Percentiles rank a stretch among this genome's conserved stretches.
Evolutionary conservation across 2,329 filamentous ascomycete species (phyloP).

Genomic region (Huntiella bhutanensis): DNA sequence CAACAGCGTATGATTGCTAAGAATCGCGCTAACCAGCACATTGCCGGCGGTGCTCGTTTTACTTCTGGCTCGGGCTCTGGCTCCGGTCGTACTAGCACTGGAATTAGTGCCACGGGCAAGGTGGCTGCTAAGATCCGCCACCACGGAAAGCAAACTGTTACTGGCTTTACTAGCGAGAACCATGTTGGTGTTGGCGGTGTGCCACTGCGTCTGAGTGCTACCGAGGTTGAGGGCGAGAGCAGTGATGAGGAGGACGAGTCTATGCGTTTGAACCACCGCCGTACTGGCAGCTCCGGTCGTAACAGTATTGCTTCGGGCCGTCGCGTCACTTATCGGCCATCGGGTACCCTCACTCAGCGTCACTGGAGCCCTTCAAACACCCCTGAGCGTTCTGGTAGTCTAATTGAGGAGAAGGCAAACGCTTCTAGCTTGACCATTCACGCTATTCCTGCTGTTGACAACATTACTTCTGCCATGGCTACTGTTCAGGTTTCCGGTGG

Average conservation of each 20-base stretch:
- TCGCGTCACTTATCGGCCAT: slow-evolving; percentile 31
- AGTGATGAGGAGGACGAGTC: slow-evolving; percentile 52
- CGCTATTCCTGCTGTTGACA: slow-evolving; percentile 3
- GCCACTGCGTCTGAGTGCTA: slow-evolving; percentile 81
- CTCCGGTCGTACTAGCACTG: slow-evolving; percentile 40
- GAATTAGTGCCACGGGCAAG: slow-evolving; percentile 40
- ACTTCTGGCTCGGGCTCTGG: slow-evolving; percentile 22
- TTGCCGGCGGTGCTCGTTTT: slow-evolving; percentile 40
- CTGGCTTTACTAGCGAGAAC: slow-evolving; percentile 60
- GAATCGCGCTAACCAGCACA: slow-evolving; percentile 66
- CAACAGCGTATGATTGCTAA: slow-evolving; percentile 78
- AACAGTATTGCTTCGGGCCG: slow-evolving; percentile 43
- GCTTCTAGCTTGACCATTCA: slow-evolving; percentile 1
- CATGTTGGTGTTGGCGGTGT: slow-evolving; percentile 61
- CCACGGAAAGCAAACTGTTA: slow-evolving; percentile 60
- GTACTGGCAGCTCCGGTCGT: slow-evolving; percentile 57
- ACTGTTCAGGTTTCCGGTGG: slow-evolving; percentile 16
- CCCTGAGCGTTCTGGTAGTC: slow-evolving; percentile 33
- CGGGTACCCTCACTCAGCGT: slow-evolving; percentile 26
- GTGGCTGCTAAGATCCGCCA: slow-evolving; percentile 78
- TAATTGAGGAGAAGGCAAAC: slow-evolving; percentile 21
- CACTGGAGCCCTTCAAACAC: slow-evolving; percentile 36
- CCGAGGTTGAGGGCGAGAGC: slow-evolving; percentile 78
- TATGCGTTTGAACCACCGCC: slow-evolving; percentile 38
- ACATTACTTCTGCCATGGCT: slow-evolving; percentile 1